Conservation (phyloP, 148 eudicot genomes). For the Vaccinium macrocarpon region DNA sequence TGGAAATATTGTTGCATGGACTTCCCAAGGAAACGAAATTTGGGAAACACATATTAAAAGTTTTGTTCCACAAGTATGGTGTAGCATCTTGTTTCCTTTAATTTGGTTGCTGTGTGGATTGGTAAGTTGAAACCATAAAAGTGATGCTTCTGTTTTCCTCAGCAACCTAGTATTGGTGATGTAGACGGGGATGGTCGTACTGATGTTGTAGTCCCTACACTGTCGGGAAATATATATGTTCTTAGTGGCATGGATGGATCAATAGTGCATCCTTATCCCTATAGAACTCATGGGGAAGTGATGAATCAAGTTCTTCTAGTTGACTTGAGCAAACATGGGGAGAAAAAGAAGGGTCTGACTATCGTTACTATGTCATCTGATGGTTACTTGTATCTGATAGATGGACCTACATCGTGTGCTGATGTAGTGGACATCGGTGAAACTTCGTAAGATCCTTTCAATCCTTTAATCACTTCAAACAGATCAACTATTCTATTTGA, state of each 20-base stretch:
- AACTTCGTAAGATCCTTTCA: slow-evolving; percentile 71
- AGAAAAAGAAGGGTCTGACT: slow-evolving; percentile 82
- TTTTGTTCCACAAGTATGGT: slow-evolving; percentile 77
- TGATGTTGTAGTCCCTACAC: slow-evolving; percentile 87
- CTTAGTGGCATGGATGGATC: slow-evolving; percentile 95
- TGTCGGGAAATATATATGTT: slow-evolving; percentile 87
- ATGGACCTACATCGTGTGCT: slow-evolving; percentile 96
- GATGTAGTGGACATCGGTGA: slow-evolving; percentile 99
- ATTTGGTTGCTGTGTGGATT: neutral
- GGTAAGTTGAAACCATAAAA: neutral
- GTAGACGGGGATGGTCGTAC: slow-evolving; percentile 98
- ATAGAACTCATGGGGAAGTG: slow-evolving; percentile 95
- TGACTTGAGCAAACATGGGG: slow-evolving; percentile 81
- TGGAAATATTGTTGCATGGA: slow-evolving; percentile 99
- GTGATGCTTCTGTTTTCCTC: slow-evolving; percentile 13
- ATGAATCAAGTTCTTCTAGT: slow-evolving; percentile 95
- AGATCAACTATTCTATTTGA: neutral
- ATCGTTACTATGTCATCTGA: slow-evolving; percentile 94
- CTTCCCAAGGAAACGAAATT: slow-evolving; percentile 86
- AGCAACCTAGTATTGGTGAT: slow-evolving; percentile 91
- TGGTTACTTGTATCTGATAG: slow-evolving; percentile 94
- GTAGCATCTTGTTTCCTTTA: slow-evolving; percentile 12
- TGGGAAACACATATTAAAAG: slow-evolving; percentile 94
- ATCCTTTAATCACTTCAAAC: slow-evolving; percentile 4
- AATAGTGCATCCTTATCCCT: slow-evolving; percentile 75